Evolutionary conservation across 2,329 filamentous ascomycete species (phyloP), one percentile per base, ranked within the genome.

Genomic region (Setomelanomma holmii): DNA sequence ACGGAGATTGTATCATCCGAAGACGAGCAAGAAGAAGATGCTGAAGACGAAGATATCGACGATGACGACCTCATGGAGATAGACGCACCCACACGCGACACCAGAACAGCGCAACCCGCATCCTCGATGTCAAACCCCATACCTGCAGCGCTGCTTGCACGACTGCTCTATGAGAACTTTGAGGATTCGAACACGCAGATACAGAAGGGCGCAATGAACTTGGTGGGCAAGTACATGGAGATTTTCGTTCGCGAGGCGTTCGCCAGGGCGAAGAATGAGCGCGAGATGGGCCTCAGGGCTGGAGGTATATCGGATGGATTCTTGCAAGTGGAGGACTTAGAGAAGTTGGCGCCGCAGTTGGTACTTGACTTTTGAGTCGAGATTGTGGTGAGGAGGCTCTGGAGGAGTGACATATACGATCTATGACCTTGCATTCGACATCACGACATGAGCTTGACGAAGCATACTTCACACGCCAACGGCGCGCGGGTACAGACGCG

Each of bases 191-290:
- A 70, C 12, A 72, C 64, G 27, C 64, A 72, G 41, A 75, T 74
- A 48, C 65, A 71, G 48, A 68, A 69, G 40, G 72, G 71, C 27
- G 71, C 63, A 4, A 90, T 93, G 71, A 82, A 79, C 5, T 84
- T 92, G 1, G 84, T 93, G 52, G 89, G 86, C 12, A 91, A 89
- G 76, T 98, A 98, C 72, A 83, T 97, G 75, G 91, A 97, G 74
- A 85, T 93, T 0, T 98, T 97, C 76, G 89, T 96, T 46, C 83
- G 89, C 56, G 93, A 98, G 78, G 91, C 91, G 1, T 86, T 98
- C 70, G 91, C 91, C 14, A 78, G 93, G 68, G 87, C 90, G 34
- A 85, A 87, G 8, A 86, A 86, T 52, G 89, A 91, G 79, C 87
- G 88, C 69, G 79, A 73, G 35, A 76, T 80, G 74, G 73, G 73